These are phyloP conservation scores for Ophiocytium majus DNA, from an alignment of 352 stramenopile genomes.

Conservation along the genomic window DNA sequence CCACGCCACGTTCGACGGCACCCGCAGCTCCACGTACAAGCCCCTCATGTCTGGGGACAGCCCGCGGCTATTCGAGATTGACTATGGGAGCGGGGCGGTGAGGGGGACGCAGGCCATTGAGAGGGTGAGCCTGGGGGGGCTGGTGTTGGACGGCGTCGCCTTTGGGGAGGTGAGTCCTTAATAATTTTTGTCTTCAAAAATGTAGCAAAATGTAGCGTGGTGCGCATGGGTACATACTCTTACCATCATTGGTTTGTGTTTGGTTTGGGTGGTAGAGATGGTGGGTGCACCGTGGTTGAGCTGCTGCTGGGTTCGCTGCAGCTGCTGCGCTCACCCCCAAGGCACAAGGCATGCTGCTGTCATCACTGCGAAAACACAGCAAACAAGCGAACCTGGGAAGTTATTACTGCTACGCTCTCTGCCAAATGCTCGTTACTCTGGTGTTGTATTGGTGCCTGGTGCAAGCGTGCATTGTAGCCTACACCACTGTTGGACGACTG, in stretches of 20 bases:
- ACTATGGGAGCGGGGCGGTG: slow-evolving; percentile 73
- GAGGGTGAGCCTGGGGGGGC: slow-evolving; percentile 68
- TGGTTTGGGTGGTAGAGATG: not conserved
- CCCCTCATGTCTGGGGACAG: not conserved
- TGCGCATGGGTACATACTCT: not conserved
- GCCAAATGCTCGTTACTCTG: no score
- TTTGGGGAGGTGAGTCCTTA: slow-evolving; percentile 63
- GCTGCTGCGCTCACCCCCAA: not conserved
- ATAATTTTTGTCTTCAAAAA: not conserved
- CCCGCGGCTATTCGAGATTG: slow-evolving; percentile 58
- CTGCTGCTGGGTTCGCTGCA: not conserved
- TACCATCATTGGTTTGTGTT: not conserved
- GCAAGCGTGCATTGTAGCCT: no score
- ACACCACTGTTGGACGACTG: no score
- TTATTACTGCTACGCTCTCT: no score
- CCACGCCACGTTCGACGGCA: slow-evolving; percentile 60
- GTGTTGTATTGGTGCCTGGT: no score
- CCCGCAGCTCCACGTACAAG: slow-evolving; percentile 50
- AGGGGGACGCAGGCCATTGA: slow-evolving; percentile 72
- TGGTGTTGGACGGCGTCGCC: slow-evolving; percentile 68
- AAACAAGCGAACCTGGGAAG: no score
- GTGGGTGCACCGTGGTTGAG: not conserved
- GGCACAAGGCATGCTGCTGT: not conserved
- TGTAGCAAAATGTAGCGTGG: not conserved
- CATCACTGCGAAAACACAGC: no score